Evolutionary conservation across 305 asterid genomes (phyloP).

Genomic region (Fraxinus baroniana): DNA sequence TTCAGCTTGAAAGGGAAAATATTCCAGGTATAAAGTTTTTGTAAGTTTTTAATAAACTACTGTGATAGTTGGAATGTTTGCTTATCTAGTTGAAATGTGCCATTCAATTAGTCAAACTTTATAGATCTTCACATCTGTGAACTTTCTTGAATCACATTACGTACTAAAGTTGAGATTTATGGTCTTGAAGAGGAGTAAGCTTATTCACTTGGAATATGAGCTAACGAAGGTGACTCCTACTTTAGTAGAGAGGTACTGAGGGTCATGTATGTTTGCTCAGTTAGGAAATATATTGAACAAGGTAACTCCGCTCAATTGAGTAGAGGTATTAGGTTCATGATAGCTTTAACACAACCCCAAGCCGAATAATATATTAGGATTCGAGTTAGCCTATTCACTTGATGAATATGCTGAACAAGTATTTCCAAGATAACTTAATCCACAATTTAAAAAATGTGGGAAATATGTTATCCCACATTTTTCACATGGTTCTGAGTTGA

Average conservation of each 20-base stretch:
- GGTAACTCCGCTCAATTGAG: background rate
- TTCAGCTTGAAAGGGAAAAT: background rate
- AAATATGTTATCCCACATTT: background rate
- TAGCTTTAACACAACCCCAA: background rate
- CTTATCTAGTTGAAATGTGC: background rate
- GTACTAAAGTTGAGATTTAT: background rate
- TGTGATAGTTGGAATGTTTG: background rate
- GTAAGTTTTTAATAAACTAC: no score
- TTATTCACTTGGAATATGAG: background rate
- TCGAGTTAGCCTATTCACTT: background rate
- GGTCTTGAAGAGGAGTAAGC: background rate
- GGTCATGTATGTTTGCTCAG: background rate
- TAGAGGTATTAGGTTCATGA: background rate
- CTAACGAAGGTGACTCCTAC: background rate
- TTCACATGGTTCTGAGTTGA: background rate
- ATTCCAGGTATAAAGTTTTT: background rate
- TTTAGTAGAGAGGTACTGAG: background rate
- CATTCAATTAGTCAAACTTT: background rate
- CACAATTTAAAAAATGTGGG: background rate
- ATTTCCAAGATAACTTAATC: background rate
- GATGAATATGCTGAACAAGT: background rate
- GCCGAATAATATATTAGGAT: background rate
- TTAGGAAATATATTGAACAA: background rate
- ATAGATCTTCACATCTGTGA: background rate
- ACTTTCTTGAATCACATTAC: background rate